A percentile compares a stretch with the other conserved stretches of the same genome.
Conservation (phyloP, 331 rosid genomes). For the Pyrus hybrid region DNA sequence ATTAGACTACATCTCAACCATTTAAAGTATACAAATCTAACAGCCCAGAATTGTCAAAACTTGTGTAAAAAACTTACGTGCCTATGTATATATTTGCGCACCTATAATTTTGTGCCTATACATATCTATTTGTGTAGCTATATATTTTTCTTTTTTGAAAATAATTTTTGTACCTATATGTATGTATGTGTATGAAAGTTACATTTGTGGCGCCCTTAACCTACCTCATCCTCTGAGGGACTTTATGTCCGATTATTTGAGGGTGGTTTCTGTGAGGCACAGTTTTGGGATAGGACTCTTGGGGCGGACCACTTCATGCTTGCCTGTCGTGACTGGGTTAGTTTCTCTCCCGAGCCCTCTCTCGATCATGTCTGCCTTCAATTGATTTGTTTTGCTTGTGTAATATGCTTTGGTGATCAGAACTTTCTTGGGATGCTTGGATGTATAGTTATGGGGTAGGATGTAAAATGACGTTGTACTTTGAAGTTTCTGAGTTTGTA, state of each 20-base stretch:
- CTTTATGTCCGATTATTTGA: slow-evolving; percentile 65
- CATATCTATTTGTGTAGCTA: no score
- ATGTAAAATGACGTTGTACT: not conserved
- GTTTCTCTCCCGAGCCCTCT: slow-evolving; percentile 17
- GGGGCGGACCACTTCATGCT: slow-evolving; percentile 94
- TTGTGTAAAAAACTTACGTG: no score
- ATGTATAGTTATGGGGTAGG: not conserved
- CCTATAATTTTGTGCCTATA: no score
- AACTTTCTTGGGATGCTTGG: slow-evolving; percentile 23
- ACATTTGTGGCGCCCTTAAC: not conserved
- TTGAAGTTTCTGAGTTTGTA: not conserved
- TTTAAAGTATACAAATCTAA: no score
- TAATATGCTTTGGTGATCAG: not conserved
- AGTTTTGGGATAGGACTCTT: slow-evolving; percentile 72
- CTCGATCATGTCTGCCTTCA: slow-evolving; percentile 14
- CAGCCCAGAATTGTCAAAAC: no score
- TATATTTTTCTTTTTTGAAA: no score
- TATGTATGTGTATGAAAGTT: no score
- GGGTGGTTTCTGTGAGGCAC: slow-evolving; percentile 36
- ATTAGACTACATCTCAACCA: no score
- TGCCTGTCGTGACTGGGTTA: slow-evolving; percentile 88
- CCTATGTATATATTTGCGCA: no score
- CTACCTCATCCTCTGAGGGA: slow-evolving; percentile 26
- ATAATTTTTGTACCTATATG: no score
- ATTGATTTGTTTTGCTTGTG: not conserved